These are phyloP conservation scores for Pyrenula massariospora DNA, from an alignment of 495 filamentous ascomycete genomes.

Conservation along the genomic window DNA sequence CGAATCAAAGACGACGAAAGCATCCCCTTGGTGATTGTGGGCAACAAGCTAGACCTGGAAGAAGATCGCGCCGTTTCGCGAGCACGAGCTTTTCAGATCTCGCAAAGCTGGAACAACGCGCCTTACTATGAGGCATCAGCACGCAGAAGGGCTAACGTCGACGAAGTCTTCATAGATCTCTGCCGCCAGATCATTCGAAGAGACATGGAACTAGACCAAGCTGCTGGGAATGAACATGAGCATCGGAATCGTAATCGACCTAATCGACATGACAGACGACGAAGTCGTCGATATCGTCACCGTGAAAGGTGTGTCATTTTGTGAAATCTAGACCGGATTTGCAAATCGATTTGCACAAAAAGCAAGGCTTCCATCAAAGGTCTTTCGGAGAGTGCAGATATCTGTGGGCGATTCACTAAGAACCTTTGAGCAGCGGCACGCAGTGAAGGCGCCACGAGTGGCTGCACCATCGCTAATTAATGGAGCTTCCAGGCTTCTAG, in stretches of 20 bases:
- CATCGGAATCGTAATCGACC: conserved; percentile 25
- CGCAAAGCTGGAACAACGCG: conserved; percentile 76
- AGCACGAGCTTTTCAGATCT: conserved; percentile 72
- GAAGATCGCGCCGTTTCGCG: conserved; percentile 79
- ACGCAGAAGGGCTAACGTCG: conserved; percentile 74
- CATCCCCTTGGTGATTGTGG: conserved; percentile 89
- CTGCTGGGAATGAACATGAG: conserved; percentile 26
- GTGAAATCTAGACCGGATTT: conserved; percentile 12
- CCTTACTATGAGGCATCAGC: conserved; percentile 96
- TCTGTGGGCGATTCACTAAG: too few species aligned
- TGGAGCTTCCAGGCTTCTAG: too few species aligned
- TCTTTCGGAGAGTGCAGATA: too few species aligned
- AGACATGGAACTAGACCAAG: conserved; percentile 38
- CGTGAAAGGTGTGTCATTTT: conserved; percentile 33
- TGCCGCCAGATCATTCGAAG: conserved; percentile 83
- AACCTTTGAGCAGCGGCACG: too few species aligned
- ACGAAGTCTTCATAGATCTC: conserved; percentile 89
- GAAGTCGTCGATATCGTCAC: conserved; percentile 14
- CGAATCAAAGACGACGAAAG: conserved; percentile 92
- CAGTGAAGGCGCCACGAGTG: too few species aligned
- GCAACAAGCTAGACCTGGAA: conserved; percentile 94
- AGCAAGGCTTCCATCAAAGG: too few species aligned
- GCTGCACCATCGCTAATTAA: too few species aligned
- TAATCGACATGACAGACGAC: conserved; percentile 20
- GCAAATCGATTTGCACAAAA: too few species aligned